Evolutionary conservation across 768 basidiomycete genomes (phyloP).

Genomic region (Sarcodon sp.): DNA sequence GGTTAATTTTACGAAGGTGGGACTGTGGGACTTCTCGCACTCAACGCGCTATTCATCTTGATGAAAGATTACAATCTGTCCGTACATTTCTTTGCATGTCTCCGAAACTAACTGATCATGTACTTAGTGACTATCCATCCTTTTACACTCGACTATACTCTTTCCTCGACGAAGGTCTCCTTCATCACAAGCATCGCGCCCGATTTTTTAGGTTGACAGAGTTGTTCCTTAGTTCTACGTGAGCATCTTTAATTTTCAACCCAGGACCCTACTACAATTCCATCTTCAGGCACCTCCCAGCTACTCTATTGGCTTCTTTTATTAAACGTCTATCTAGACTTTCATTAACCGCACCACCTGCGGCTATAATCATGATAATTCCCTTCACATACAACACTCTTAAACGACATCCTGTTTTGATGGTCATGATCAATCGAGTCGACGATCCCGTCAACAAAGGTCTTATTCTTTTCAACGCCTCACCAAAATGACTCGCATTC

Average conservation of each 20-base stretch:
- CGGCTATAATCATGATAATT: constrained; percentile 81
- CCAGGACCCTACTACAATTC: not conserved
- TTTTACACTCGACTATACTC: constrained; percentile 90
- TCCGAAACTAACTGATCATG: constrained; percentile 1
- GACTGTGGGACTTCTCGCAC: constrained; percentile 70
- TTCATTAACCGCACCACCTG: constrained; percentile 75
- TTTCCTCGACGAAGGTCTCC: constrained; percentile 75
- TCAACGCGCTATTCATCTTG: constrained; percentile 84
- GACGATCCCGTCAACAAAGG: constrained; percentile 24
- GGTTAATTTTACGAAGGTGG: constrained; percentile 39
- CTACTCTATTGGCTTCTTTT: constrained; percentile 88
- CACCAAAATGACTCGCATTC: not conserved
- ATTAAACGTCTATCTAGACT: constrained; percentile 83
- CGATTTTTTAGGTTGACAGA: constrained; percentile 92
- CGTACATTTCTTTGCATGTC: constrained; percentile 16
- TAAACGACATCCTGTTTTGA: constrained; percentile 82
- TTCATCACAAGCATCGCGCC: constrained; percentile 88
- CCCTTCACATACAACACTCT: constrained; percentile 93
- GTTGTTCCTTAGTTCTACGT: constrained; percentile 88
- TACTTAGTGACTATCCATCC: constrained; percentile 81
- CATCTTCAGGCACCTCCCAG: constrained; percentile 64
- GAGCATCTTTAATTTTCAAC: constrained; percentile 1
- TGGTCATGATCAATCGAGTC: constrained; percentile 82
- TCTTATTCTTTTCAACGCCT: not conserved
- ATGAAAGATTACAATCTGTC: constrained; percentile 92